Base-by-base conservation (phyloP, 2,329 filamentous ascomycete genomes). In the Colletotrichum sp. region DNA sequence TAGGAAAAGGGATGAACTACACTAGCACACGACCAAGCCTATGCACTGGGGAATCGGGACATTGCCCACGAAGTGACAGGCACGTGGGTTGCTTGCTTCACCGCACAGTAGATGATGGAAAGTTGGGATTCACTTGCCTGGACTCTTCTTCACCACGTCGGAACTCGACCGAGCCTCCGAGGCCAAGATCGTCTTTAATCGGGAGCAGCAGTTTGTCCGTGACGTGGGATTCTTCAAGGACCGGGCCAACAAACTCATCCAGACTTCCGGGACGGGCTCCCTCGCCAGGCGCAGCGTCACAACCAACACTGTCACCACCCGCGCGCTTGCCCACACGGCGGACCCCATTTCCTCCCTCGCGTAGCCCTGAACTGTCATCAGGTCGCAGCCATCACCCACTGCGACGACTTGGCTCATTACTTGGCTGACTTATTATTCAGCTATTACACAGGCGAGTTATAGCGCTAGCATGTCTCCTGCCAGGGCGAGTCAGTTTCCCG, bases 151-250 rank as follows among this genome's bases (percentile, higher is more conserved):
- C 66, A 25, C 6, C 30, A n/a, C 4, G 10, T 30, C 74, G 74
- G 74, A 75, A 73, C 56, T 76, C 65, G 74, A 69, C 74, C 74
- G 74, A 76, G 48, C 28, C n/a, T 18, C 16, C n/a, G 16, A 25
- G 56, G 39, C 39, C 69, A 16, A 67, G 18, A 64, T 62, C 25
- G 16, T 22, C 28, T 61, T 32, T 25, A 8, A 39, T 65, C 70
- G 65, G 74, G 43, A 28, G 27, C 25, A 69, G 56, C 32, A 69
- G 58, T 75, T 68, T 60, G 58, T 36, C 64, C 65, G 74, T 62
- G 43, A 39, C 58, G 22, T 39, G 22, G 56, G 34, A 32, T 30
- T 56, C 34, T 61, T 43, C 74, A 28, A 39, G 56, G 32, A 48
- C 58, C 70, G 58, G 64, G 64, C 25, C n/a, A 73, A 56, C 34